Base-by-base conservation (phyloP, 1,139 yeast genomes). In the Diutina neorugosa region DNA sequence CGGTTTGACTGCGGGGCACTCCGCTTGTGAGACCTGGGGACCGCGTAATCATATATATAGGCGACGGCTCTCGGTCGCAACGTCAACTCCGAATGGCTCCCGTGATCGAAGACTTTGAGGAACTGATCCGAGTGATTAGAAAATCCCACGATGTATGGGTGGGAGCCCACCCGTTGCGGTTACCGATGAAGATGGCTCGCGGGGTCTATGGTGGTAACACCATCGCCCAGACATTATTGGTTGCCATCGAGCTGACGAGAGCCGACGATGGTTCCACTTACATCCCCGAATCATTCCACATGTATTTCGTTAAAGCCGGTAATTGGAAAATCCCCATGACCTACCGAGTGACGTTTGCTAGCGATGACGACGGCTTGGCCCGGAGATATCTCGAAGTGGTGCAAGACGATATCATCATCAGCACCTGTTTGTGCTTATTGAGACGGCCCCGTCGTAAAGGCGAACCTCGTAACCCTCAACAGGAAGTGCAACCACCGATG, bases 121-220 rank as follows among this genome's bases (percentile, higher is more conserved):
- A 73, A 54, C 74, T 73, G 1, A 66, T 72, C 49, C 59, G 68
- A 16, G 70, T 74, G n/a, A 57, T 60, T 5, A 62, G 69, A 54
- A 55, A 69, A 2, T 68, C 65, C 52, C 70, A 67, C 2, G 55
- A 56, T 37, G 63, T 62, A 21, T 74, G 64, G 60, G 63, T 58
- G 11, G 78, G 78, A 1, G 72, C 67, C 1, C 69, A 70, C 55
- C 73, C 75, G 2, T 63, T 74, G 42, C 56, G 67, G 48, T 61
- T 70, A 11, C 78, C 78, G 0, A 55, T 72, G 9, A 67, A 70
- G 2, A 78, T 80, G 0, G 88, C 88, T 2, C 69, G 87, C 48
- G 93, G 91, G 1, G 81, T 86, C 1, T 86, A 84, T 68, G 96
- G 95, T 1, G 96, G 96, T 2, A 81, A 85, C 44, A 73, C 84